Base-by-base conservation (phyloP, 257 asterid genomes). In the Haberlea rhodopensis region DNA sequence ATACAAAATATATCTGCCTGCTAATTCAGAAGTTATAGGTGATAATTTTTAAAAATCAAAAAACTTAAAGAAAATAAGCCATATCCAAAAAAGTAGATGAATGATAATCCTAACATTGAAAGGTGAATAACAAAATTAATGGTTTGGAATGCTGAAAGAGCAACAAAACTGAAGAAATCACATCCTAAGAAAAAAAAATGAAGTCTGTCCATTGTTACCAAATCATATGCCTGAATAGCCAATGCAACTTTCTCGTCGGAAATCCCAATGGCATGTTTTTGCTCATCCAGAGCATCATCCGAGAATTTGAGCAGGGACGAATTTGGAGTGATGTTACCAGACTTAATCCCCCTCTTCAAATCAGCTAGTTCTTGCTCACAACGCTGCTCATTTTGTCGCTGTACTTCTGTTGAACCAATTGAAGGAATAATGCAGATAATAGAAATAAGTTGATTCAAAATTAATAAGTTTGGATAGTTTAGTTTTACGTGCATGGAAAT, bases 201-300 rank as follows among this genome's bases (percentile, higher is more conserved):
- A 57, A 37, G 28, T 4, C 21, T 48, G n/a, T 63, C 24, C 18
- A 23, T 37, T 24, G 49, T 53, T 88, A 91, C 99, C 97, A 94
- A 72, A 79, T 94, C 99, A 79, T 94, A 90, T 31, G 95, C 92
- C 78, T 90, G 97, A 62, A 71, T 43, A 62, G 99, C 97, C 79
- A 94, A 76, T 24, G 87, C 87, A 62, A 90, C 92, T 80, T 94
- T 94, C 86, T 94, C 99, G 71, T 90, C 97, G 40, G 99, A 95
- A 78, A 94, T 94, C 82, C 96, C 74, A 74, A 84, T 71, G 58
- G 95, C 99, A 78, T 94, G 99, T 73, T 90, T 94, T 74, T 94
- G 99, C 80, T 94, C 99, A 55, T 94, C 97, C 74, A 87, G 53
- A 63, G 96, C 96, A 11, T 86, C 99, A 20, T 81, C 95, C 21